A percentile compares a stretch with the other conserved stretches of the same genome.
Conservation (phyloP, 768 basidiomycete genomes). For the Russula sp. region DNA sequence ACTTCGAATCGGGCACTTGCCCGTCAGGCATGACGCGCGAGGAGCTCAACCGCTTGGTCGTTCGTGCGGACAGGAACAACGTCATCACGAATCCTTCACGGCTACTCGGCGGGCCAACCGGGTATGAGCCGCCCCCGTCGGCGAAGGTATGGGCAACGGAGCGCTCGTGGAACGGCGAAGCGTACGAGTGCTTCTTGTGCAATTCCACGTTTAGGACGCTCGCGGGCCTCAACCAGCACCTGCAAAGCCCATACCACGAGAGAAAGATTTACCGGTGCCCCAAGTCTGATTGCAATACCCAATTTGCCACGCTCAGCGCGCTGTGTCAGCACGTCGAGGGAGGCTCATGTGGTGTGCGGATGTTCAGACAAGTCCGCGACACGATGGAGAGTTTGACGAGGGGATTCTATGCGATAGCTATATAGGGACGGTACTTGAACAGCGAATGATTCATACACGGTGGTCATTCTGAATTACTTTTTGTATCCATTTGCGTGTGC, state of each 20-base stretch:
- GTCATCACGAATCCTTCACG: constrained; percentile 8
- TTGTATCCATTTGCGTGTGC: too few species aligned
- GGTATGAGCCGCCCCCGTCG: neutral
- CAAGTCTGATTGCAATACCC: neutral
- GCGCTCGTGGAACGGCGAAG: constrained; percentile 36
- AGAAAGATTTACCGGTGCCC: constrained; percentile 17
- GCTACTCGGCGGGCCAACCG: neutral
- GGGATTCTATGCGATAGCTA: neutral
- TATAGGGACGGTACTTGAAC: neutral
- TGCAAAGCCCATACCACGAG: constrained; percentile 44
- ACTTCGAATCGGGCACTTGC: constrained; percentile 59
- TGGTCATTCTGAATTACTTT: too few species aligned
- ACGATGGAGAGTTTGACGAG: constrained; percentile 11
- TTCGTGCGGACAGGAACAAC: constrained; percentile 4
- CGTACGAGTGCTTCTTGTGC: constrained; percentile 62
- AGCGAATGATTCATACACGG: too few species aligned
- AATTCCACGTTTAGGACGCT: constrained; percentile 37
- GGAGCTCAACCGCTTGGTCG: constrained; percentile 17
- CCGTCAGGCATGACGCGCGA: constrained; percentile 41
- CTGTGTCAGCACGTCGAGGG: constrained; percentile 9
- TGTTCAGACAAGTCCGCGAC: constrained; percentile 10
- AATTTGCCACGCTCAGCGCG: neutral
- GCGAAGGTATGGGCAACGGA: constrained; percentile 31
- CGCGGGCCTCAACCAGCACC: constrained; percentile 50
- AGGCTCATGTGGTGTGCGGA: constrained; percentile 4